Percentiles rank a stretch among this genome's conserved stretches.
Evolutionary conservation across 2,329 filamentous ascomycete species (phyloP).

Genomic region (Botrytis medusae): DNA sequence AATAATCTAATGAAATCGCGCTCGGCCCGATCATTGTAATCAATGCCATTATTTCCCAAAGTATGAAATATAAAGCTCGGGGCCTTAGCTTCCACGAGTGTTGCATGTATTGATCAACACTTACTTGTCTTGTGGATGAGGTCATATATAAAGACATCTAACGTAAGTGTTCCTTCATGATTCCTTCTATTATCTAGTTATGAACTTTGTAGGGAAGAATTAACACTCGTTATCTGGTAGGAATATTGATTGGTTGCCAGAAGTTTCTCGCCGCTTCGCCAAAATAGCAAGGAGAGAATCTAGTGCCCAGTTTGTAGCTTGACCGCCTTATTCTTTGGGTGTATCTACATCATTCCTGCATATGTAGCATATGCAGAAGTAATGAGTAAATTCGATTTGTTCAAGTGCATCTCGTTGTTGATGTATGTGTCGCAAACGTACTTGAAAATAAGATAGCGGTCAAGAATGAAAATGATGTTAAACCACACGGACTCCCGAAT

Average conservation of each 20-base stretch:
- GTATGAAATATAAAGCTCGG: neutral
- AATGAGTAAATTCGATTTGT: constrained; percentile 26
- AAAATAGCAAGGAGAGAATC: neutral
- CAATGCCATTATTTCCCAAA: neutral
- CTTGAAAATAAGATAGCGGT: constrained; percentile 33
- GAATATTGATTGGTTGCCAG: constrained; percentile 2
- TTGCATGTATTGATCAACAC: neutral
- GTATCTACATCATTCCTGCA: constrained; percentile 29
- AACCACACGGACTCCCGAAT: constrained; percentile 36
- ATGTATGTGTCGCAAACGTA: constrained; percentile 32
- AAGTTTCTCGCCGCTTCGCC: neutral
- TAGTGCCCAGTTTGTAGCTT: constrained; percentile 13
- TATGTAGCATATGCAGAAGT: constrained; percentile 25
- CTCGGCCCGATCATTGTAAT: constrained; percentile 6
- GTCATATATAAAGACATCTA: neutral
- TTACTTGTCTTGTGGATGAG: neutral
- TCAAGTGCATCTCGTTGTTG: constrained; percentile 29
- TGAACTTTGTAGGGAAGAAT: neutral
- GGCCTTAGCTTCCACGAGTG: neutral
- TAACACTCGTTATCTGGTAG: neutral
- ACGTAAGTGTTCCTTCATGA: neutral
- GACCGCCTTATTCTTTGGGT: constrained; percentile 23
- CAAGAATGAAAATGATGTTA: constrained; percentile 37
- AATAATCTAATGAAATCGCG: neutral
- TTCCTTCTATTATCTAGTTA: neutral